These are phyloP conservation scores for Monosporozyma yasuniensis DNA, from an alignment of 805 yeast genomes.

Conservation along the genomic window DNA sequence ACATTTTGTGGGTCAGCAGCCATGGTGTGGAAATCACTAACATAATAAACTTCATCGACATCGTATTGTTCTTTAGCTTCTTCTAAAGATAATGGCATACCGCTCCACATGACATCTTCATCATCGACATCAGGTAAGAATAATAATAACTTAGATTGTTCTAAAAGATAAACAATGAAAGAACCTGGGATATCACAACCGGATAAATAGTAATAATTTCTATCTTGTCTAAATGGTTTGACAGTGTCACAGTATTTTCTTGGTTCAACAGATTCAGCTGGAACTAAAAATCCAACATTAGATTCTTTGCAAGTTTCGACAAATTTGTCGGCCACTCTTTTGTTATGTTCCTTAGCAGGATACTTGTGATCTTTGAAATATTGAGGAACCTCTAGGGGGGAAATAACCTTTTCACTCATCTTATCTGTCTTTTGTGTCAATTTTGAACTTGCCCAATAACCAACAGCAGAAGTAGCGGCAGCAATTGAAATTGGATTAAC, in stretches of 20 bases:
- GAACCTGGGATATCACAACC: conserved; percentile 80
- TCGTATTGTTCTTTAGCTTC: conserved; percentile 62
- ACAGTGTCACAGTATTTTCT: conserved; percentile 74
- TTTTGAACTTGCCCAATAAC: neutral
- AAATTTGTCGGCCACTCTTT: conserved; percentile 28
- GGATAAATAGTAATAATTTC: conserved; percentile 79
- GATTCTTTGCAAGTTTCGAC: conserved; percentile 18
- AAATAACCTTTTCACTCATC: conserved; percentile 8
- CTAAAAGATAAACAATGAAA: conserved; percentile 50
- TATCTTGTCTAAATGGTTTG: conserved; percentile 74
- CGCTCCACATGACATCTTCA: conserved; percentile 96
- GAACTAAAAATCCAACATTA: conserved; percentile 44
- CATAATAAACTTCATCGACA: conserved; percentile 72
- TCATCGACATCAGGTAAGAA: conserved; percentile 76
- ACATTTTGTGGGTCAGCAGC: neutral
- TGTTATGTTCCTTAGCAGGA: conserved; percentile 77
- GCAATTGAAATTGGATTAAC: neutral
- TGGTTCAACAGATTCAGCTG: conserved; percentile 49
- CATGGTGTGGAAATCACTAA: conserved; percentile 34
- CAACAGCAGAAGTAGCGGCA: conserved; percentile 2
- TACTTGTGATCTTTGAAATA: conserved; percentile 39
- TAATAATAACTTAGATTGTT: conserved; percentile 49
- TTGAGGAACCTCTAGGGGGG: conserved; percentile 16
- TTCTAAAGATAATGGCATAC: conserved; percentile 62
- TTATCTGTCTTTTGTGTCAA: neutral